Evolutionary conservation across 148 eudicot species (phyloP), one percentile per base, ranked within the genome.

Genomic region (Persicaria tinctoria): DNA sequence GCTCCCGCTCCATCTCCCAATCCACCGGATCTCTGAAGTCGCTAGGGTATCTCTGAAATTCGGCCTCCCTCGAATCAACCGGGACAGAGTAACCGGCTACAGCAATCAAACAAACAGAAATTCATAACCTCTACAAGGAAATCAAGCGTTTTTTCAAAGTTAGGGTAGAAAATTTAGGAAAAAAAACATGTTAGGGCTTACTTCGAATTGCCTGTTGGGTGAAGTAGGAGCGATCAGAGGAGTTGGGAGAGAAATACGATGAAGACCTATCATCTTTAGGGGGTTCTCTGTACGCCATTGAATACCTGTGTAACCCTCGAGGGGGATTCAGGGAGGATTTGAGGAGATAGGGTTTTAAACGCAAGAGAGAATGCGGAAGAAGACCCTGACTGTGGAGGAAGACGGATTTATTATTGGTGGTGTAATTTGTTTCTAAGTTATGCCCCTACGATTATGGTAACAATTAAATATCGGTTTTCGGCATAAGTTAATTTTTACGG

Each of bases 1-100:
- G 51, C 73, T 87, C 87, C 75, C 89, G 90, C 77, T 89, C 96
- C 0, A 86, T 49, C 77, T 89, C 90, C 56, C 93, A 55, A 68
- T 44, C 79, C 32, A 84, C 74, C 13, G 72, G 71, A 27, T 78
- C 84, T 0, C 57, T 76, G 46, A 74, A 18, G 76, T 74, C 63
- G 46, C 8, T 68, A 44, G 77, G 76, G 57, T 51, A 53, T 8
- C 45, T 51, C n/a, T 44, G 46, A 51, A 23, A 75, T 4, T 73
- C 74, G 5, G 41, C 5, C 10, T 38, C 11, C 49, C 72, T 68
- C 8, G 47, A 11, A 51, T 76, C 70, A 66, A 1, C 50, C 9
- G 76, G 64, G 5, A 45, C 47, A 20, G 23, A 5, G 51, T 63
- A 71, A n/a, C 77, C 78, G 46, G 51, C 84, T 84, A 77, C 56